Evolutionary conservation across 2,329 filamentous ascomycete species (phyloP), one percentile per base, ranked within the genome.

Genomic region (Sphaceloma murrayae): DNA sequence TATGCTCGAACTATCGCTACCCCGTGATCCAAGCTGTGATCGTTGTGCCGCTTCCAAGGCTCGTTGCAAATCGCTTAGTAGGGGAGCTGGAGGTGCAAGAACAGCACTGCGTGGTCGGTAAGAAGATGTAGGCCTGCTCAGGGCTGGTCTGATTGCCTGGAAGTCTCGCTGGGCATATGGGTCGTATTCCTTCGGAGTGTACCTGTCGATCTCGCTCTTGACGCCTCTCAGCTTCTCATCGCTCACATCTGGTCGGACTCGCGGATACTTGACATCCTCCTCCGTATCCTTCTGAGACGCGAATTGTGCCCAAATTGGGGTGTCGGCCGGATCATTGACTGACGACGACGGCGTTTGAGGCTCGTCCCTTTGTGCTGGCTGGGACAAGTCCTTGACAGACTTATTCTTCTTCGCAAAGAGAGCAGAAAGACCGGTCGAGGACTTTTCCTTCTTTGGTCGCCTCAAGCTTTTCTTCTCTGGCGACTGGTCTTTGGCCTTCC

Each of bases 291-390:
- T 40, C 34, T 60, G 56, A 31, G 65, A 64, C 46, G 71, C 65
- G 58, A 89, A 91, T 55, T 91, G 81, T 10, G 83, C 77, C 70
- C 85, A 94, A 46, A 89, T 87, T 17, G 88, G 86, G 2, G 82
- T 78, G 13, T 74, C 69, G 7, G 63, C 63, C 30, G 66, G 63
- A 11, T 61, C 58, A 5, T 62, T 56, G 9, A 66, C 58, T 3
- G 67, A 68, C 47, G 67, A 64, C 1, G 11, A 29, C 17, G 3
- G 13, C 30, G 3, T 22, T 14, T 18, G 22, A 13, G 70, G 67
- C 3, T 30, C 84, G 85, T 22, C 75, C 80, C 44, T 72, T 74
- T 59, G 94, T 94, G 67, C 62, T 43, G 71, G 67, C 5, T 77
- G 73, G 9, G 76, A 73, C 24, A 64, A 65, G 44, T 72, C 67